Evolutionary conservation across 495 filamentous ascomycete genomes (phyloP), one percentile per base, ranked within the genome.

Genomic region (Penicillium robsamsonii): DNA sequence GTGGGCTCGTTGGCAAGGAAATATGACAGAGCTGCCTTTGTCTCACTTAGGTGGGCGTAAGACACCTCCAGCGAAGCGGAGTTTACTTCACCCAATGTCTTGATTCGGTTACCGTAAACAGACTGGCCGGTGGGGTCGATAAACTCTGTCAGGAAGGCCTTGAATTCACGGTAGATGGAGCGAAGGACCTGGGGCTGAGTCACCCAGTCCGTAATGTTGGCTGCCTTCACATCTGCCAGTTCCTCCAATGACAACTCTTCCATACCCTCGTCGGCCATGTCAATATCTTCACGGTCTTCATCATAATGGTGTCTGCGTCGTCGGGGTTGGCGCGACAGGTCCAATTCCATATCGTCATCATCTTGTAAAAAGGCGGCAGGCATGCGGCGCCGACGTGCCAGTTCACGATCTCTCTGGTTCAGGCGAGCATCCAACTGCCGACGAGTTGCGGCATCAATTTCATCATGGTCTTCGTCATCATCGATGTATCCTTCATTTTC

Each of bases 1-100:
- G 90, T 84, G 0, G 95, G 95, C 9, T 94, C 90, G 66, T 97
- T 99, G 61, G 93, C 95, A 30, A 97, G 79, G 79, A 97, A 99
- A 70, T 96, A 96, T 15, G 91, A 93, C n/a, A 99, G 80, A 27
- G 91, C 92, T n/a, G 95, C 93, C 74, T 96, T 97, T 40, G 88
- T 87, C 33, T 86, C 81, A 17, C 89, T 84, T 38, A 99, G 78
- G 68, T 99, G 93, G 59, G 91, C 88, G 70, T 95, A 99, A 12
- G 91, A 96, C 27, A 99, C 92, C 70, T 97, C 95, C 7, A 99
- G 81, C 27, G 92, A 90, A 71, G 97, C 95, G 30, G 92, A 91
- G 70, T 99, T 99, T 61, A 96, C 79, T 70, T 97, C 93, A 79
- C 95, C 95, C 12, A 99, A 86, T 0, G 89, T 96, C 55, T 90